Evolutionary conservation across 108 stramenopile species (phyloP).

Genomic region (Chaetoceros tenuissimus): DNA sequence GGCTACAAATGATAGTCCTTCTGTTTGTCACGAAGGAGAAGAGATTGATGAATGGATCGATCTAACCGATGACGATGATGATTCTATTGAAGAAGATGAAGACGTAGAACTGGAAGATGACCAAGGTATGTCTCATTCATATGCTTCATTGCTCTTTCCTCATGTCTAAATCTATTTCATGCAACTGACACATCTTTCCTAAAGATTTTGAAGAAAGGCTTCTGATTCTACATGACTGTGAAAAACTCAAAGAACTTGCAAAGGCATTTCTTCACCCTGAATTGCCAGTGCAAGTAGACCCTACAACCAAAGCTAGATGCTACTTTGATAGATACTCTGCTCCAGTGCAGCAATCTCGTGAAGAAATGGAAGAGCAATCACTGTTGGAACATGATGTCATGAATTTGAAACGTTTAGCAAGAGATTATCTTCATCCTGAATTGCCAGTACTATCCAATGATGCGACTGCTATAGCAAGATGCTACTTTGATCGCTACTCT

Average conservation of each 20-base stretch:
- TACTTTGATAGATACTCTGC: constrained; percentile 4
- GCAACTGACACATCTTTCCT: too few relatives aligned
- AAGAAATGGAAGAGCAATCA: constrained; percentile 26
- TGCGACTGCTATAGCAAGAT: constrained; percentile 27
- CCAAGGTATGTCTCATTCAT: too few relatives aligned
- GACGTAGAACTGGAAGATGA: too few relatives aligned
- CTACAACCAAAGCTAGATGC: not conserved
- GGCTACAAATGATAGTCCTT: too few relatives aligned
- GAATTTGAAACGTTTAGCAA: constrained; percentile 23
- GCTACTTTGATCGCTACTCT: constrained; percentile 51
- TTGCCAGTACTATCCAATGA: constrained; percentile 23
- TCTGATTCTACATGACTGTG: constrained; percentile 35
- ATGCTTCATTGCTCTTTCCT: too few relatives aligned
- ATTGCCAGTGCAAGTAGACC: constrained; percentile 10
- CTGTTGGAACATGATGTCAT: constrained; percentile 17
- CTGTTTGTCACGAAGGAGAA: too few relatives aligned
- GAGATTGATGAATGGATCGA: too few relatives aligned
- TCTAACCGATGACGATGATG: too few relatives aligned
- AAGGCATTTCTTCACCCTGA: constrained; percentile 55
- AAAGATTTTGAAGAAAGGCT: constrained; percentile 47
- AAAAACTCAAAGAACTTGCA: constrained; percentile 37
- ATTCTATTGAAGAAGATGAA: too few relatives aligned
- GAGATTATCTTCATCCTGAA: constrained; percentile 26
- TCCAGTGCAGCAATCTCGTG: constrained; percentile 6
- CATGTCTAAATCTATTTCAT: too few relatives aligned